These are phyloP conservation scores for Acrasis kona DNA, from an alignment of 78 protist species.

Conservation along the genomic window DNA sequence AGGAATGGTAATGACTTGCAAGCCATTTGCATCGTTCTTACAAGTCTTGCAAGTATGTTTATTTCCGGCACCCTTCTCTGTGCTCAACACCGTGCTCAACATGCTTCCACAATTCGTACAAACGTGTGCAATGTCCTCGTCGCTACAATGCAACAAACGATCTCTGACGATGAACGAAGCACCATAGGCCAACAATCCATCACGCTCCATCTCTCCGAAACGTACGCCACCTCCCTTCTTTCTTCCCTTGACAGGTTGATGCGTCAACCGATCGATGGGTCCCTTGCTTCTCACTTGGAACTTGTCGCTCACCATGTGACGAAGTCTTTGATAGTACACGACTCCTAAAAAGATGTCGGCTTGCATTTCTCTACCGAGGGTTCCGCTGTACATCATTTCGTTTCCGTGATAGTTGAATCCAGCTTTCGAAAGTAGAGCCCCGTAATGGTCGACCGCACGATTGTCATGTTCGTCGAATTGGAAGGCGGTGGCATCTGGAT, in stretches of 20 bases:
- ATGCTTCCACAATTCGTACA: slow-evolving; percentile 64
- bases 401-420: slow-evolving; percentile 89
- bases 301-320: slow-evolving; percentile 98
- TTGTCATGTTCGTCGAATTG: slow-evolving; percentile 50
- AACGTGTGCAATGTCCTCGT: slow-evolving; percentile 24
- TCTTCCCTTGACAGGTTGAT: slow-evolving; percentile 94
- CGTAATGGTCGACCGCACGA: slow-evolving; percentile 78
- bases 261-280: slow-evolving; percentile 72
- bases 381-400: slow-evolving; percentile 82
- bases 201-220: slow-evolving; percentile 99
- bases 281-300: slow-evolving; percentile 94
- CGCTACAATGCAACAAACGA: slow-evolving; percentile 83
- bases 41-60: slow-evolving; percentile 11
- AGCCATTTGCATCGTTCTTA: background rate
- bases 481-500: slow-evolving; percentile 79
- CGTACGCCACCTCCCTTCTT: slow-evolving; percentile 90
- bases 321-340: slow-evolving; percentile 95
- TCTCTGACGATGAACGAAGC: slow-evolving; percentile 76
- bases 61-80: background rate
- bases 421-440: slow-evolving; percentile 70
- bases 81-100: background rate
- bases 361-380: slow-evolving; percentile 69
- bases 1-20: slow-evolving; percentile 52
- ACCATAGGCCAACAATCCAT: slow-evolving; percentile 94
- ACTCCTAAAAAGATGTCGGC: slow-evolving; percentile 90